Evolutionary conservation across 768 basidiomycete genomes (phyloP), one percentile per base, ranked within the genome.

Genomic region (Mycena rebaudengoi): DNA sequence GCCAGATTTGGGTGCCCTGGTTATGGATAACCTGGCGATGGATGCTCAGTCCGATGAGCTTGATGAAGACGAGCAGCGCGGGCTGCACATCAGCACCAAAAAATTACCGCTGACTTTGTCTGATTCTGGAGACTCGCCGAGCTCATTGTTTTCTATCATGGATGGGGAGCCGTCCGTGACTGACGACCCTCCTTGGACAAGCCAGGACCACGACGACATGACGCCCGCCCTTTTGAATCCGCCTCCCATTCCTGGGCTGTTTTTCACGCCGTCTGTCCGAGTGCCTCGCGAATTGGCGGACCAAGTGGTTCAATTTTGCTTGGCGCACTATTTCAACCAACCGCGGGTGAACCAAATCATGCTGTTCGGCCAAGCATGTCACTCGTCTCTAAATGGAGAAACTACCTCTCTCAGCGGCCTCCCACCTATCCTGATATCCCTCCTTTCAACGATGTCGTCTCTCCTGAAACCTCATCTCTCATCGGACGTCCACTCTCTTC

Each of bases 331-430:
- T 73, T 91, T 91, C 70, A 70, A 69, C 11, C 72, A 72, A 12
- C 77, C 75, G 25, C 66, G 77, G 41, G 80, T 86, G 46, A 93
- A 97, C 71, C 95, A 96, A 75, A 85, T 91, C 53, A 96, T 96
- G 95, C 83, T 97, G 18, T 97, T 97, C 70, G 88, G 88, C 53
- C 57, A 73, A 20, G 48, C 44, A 21, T 8, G n/a, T n/a, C n/a
- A n/a, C n/a, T n/a, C n/a, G n/a, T n/a, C n/a, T n/a, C n/a, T n/a
- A n/a, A n/a, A n/a, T n/a, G n/a, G n/a, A n/a, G n/a, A n/a, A n/a
- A n/a, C n/a, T n/a, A n/a, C n/a, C 66, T 58, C 21, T 45, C 28
- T 44, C 5, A 76, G 77, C 32, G 83, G 86, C 25, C 79, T 94
- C 25, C 92, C 92, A 10, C 71, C 78, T 3, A 77, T 87, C 52